A percentile compares a stretch with the other conserved stretches of the same genome.
phyloP scores from a whole-genome alignment of 768 basidiomycete species.

The Strobilomyces echinocephalus region DNA sequence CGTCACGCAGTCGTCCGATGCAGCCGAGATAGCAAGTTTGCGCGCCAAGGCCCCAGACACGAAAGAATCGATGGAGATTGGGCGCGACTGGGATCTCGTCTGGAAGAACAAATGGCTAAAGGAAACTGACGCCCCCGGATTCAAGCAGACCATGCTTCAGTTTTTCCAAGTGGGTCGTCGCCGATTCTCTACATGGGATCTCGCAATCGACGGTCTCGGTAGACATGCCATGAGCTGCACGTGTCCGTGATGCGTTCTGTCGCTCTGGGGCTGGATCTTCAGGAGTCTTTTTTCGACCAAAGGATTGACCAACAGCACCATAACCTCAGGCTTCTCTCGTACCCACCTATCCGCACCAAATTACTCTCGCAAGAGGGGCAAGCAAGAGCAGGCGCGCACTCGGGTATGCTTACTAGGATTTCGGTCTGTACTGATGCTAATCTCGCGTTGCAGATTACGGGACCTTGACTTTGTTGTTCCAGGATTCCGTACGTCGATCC shows the following conservation, averaged over 20 bases:
- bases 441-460: conserved; percentile 56
- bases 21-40: conserved; percentile 66
- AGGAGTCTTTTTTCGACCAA: conserved; percentile 70
- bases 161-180: conserved; percentile 58
- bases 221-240: conserved; percentile 77
- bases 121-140: conserved; percentile 56
- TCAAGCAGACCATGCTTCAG: conserved; percentile 66
- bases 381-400: conserved; percentile 79
- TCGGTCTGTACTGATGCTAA: not conserved
- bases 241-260: conserved; percentile 78
- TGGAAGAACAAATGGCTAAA: conserved; percentile 83
- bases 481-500: conserved; percentile 51
- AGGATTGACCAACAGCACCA: conserved; percentile 75
- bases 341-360: conserved; percentile 66
- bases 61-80: conserved; percentile 89
- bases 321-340: conserved; percentile 75
- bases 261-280: conserved; percentile 71
- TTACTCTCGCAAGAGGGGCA: conserved; percentile 60
- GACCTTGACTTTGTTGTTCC: conserved; percentile 76
- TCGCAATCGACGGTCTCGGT: conserved; percentile 11
- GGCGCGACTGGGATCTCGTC: conserved; percentile 71
- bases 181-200: not conserved
- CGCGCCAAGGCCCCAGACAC: conserved; percentile 74
- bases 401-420: conserved; percentile 38
- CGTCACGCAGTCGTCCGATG: conserved; percentile 68